Percentiles rank a stretch among this genome's conserved stretches.
These are phyloP conservation scores for Colletotrichum incanum DNA, from an alignment of 2,329 filamentous ascomycete species.

Conservation along the genomic window DNA sequence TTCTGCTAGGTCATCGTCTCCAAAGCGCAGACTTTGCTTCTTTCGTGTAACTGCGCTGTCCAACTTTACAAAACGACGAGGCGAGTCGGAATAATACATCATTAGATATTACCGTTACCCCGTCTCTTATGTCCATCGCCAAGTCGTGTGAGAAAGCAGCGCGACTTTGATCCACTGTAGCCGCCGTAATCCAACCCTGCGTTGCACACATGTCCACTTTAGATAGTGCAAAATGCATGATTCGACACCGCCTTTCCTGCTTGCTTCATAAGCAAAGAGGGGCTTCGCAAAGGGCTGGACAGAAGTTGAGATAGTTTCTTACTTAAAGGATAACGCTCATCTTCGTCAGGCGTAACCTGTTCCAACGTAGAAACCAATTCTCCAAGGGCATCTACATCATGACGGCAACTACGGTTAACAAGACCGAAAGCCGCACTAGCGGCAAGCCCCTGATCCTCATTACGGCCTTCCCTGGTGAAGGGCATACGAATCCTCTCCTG, in stretches of 20 bases:
- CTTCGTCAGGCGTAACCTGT: background rate
- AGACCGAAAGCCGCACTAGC: background rate
- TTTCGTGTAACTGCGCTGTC: background rate
- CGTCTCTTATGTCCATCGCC: background rate
- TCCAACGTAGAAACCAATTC: too few relatives aligned
- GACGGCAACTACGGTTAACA: background rate
- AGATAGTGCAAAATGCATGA: background rate
- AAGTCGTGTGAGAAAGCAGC: background rate
- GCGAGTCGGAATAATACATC: background rate
- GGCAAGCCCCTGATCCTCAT: slow-evolving; percentile 46
- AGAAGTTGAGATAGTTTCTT: background rate
- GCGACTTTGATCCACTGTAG: background rate
- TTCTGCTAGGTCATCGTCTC: background rate
- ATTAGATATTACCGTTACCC: background rate
- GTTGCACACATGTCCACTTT: background rate
- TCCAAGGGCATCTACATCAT: background rate
- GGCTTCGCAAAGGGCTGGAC: too few relatives aligned
- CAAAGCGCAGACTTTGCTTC: background rate
- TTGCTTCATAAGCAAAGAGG: slow-evolving; percentile 3
- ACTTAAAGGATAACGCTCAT: background rate
- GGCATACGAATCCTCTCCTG: slow-evolving; percentile 46
- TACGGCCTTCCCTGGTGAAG: slow-evolving; percentile 43
- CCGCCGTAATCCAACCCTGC: background rate
- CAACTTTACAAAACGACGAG: background rate
- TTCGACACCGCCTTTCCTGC: background rate